A percentile compares a stretch with the other conserved stretches of the same genome.
These are phyloP conservation scores for Lepidopterella palustris DNA, from an alignment of 495 filamentous ascomycete species.

Conservation along the genomic window DNA sequence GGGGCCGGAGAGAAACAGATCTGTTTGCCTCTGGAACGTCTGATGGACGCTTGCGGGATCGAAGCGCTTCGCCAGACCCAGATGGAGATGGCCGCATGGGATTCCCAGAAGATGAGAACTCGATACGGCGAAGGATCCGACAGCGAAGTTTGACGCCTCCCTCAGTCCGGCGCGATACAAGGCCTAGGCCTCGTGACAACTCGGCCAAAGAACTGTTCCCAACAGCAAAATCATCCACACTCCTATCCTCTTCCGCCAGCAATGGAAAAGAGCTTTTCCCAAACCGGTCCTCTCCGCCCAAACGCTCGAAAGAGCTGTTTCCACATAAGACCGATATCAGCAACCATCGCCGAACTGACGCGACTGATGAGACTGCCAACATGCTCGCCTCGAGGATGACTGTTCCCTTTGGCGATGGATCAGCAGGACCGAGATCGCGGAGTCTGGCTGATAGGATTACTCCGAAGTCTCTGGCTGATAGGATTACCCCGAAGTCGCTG, in stretches of 20 bases:
- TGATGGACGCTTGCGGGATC: slow-evolving; percentile 49
- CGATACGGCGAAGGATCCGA: slow-evolving; percentile 6
- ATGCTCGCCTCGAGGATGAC: slow-evolving; percentile 9
- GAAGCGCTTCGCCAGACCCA: slow-evolving; percentile 65
- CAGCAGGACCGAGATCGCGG: slow-evolving; percentile 16
- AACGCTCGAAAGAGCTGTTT: slow-evolving; percentile 57
- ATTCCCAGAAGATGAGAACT: slow-evolving; percentile 39
- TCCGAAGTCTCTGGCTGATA: neutral
- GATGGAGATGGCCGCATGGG: slow-evolving; percentile 54
- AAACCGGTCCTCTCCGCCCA: slow-evolving; percentile 16
- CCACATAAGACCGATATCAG: slow-evolving; percentile 49
- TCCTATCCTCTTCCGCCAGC: slow-evolving; percentile 22
- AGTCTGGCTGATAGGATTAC: neutral
- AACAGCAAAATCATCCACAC: neutral
- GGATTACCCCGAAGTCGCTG: neutral
- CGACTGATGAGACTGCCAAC: slow-evolving; percentile 10
- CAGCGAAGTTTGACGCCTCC: slow-evolving; percentile 17
- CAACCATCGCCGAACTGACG: slow-evolving; percentile 57
- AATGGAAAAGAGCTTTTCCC: slow-evolving; percentile 46
- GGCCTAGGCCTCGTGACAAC: slow-evolving; percentile 8
- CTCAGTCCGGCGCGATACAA: neutral
- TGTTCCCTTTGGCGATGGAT: slow-evolving; percentile 10
- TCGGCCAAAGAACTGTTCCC: slow-evolving; percentile 1
- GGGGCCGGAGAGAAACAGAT: slow-evolving; percentile 14
- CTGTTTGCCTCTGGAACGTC: slow-evolving; percentile 39